Evolutionary conservation across 192 early-diverging fungal species (phyloP).

Genomic region (Allomyces arbusculus): DNA sequence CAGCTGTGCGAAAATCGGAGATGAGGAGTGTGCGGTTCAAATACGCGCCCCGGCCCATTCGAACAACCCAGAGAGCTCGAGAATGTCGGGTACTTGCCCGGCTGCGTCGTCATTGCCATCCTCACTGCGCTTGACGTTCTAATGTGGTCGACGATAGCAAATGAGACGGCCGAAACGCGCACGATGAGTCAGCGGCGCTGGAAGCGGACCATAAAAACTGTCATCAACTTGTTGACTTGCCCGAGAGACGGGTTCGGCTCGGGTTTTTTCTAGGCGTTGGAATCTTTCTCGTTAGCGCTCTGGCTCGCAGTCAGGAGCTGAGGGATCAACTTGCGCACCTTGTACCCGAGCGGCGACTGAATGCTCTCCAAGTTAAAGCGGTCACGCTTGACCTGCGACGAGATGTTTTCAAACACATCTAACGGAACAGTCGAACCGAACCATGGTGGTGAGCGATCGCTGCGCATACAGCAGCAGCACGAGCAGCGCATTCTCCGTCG

Average conservation of each 20-base stretch:
- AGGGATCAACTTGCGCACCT: not conserved
- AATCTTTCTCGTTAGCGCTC: too few species aligned
- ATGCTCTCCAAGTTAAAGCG: conserved; percentile 1
- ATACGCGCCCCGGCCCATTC: conserved; percentile 29
- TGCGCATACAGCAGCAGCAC: too few species aligned
- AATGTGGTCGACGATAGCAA: too few species aligned
- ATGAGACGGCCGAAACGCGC: too few species aligned
- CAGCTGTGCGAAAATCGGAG: too few species aligned
- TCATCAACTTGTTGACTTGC: not conserved
- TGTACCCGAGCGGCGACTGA: conserved; percentile 3
- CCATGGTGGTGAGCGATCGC: not conserved
- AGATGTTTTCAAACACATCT: conserved; percentile 6
- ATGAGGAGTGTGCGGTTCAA: too few species aligned
- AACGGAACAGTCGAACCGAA: too few species aligned
- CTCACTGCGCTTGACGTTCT: not conserved
- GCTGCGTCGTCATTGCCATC: conserved; percentile 12
- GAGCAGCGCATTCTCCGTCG: too few species aligned
- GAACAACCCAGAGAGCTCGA: conserved; percentile 30
- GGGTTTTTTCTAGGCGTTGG: not conserved
- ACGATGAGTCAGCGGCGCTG: too few species aligned
- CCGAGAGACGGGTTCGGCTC: not conserved
- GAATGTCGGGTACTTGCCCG: conserved; percentile 36
- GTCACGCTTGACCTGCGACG: conserved; percentile 4
- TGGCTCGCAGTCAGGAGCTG: too few species aligned
- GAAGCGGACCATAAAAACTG: too few species aligned